Percentiles rank a stretch among this genome's conserved stretches.
Conservation (phyloP, 345 rosid genomes). For the Cochlearia excelsa region DNA sequence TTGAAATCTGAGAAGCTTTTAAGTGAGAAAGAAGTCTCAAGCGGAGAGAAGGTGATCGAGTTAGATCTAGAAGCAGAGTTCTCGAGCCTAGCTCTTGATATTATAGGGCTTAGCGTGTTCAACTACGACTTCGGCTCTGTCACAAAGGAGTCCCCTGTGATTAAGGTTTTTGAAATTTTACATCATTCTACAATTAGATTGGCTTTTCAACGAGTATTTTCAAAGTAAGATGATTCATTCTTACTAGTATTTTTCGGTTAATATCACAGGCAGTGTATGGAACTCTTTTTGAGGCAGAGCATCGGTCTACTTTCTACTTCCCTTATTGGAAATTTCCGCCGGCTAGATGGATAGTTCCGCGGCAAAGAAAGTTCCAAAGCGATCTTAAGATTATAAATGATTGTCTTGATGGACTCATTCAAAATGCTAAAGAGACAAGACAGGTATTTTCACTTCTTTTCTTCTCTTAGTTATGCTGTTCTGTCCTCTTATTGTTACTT, state of each 20-base stretch:
- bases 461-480: not conserved
- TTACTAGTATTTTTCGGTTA: slow-evolving; percentile 14
- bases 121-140: slow-evolving; percentile 93
- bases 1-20: slow-evolving; percentile 67
- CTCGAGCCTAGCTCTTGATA: slow-evolving; percentile 90
- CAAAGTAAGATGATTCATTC: not conserved
- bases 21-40: slow-evolving; percentile 38
- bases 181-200: not conserved
- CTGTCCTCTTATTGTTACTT: slow-evolving; percentile 11
- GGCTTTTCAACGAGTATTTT: slow-evolving; percentile 8
- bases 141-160: slow-evolving; percentile 89
- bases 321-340: slow-evolving; percentile 96
- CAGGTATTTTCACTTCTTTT: slow-evolving; percentile 43
- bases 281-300: slow-evolving; percentile 97
- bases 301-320: slow-evolving; percentile 88
- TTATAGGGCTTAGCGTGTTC: slow-evolving; percentile 92
- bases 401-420: slow-evolving; percentile 88
- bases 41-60: slow-evolving; percentile 48
- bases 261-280: slow-evolving; percentile 84
- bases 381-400: slow-evolving; percentile 90
- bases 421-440: slow-evolving; percentile 90
- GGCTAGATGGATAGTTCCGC: slow-evolving; percentile 84
- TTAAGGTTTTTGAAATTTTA: slow-evolving; percentile 53
- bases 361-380: slow-evolving; percentile 76
- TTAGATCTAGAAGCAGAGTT: slow-evolving; percentile 94